Evolutionary conservation across 139 green algal species (phyloP).

Genomic region (Closterium sp.): DNA sequence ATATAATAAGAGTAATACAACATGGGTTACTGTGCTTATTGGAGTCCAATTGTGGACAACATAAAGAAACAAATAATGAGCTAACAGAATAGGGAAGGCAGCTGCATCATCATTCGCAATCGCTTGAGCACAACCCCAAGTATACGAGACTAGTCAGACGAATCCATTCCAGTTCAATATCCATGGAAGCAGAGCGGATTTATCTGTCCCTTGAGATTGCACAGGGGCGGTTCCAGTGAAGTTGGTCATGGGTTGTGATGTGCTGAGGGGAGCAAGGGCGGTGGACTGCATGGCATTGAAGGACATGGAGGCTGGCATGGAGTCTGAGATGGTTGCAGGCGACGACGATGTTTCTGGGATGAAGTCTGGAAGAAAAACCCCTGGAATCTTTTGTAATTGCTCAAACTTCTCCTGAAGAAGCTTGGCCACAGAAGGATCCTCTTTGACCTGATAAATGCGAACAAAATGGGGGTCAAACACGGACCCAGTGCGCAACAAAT

Average conservation of each 20-base stretch:
- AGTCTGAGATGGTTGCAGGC: background rate
- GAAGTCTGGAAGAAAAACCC: constrained; percentile 27
- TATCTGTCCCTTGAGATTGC: background rate
- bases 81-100: no score
- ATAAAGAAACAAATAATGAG: background rate
- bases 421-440: background rate
- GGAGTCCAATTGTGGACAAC: background rate
- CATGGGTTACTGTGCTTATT: background rate
- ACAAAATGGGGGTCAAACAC: background rate
- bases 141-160: background rate
- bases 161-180: background rate
- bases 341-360: constrained; percentile 2
- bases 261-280: background rate
- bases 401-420: constrained; percentile 10
- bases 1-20: background rate
- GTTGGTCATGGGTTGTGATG: background rate
- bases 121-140: background rate
- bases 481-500: background rate
- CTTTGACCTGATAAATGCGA: background rate
- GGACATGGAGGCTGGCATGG: background rate
- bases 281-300: background rate
- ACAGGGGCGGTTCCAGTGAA: background rate
- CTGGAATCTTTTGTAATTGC: constrained; percentile 18
- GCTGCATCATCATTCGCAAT: no score
- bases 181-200: background rate